Conservation (phyloP, 2,329 filamentous ascomycete species). For the Cadophora luteo-olivacea region DNA sequence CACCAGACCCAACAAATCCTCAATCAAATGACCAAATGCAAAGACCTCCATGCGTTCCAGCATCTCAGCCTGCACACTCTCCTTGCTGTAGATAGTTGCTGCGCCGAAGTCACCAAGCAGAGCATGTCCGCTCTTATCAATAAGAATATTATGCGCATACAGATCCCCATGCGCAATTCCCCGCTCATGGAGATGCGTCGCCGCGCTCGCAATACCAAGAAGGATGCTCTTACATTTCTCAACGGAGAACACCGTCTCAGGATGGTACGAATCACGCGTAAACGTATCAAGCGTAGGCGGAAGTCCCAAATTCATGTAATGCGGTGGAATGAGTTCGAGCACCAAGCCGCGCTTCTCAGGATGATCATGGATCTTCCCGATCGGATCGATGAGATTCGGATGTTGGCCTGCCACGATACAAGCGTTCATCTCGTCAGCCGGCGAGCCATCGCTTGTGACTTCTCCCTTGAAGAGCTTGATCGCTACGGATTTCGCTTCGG, state of each 20-base stretch:
- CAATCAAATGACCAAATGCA: constrained; percentile 55
- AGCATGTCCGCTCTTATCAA: constrained; percentile 49
- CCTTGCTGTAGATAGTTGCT: constrained; percentile 51
- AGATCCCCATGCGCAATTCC: constrained; percentile 55
- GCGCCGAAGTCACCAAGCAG: constrained; percentile 56
- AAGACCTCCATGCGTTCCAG: constrained; percentile 55
- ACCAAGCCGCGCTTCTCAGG: constrained; percentile 51
- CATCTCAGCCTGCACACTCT: constrained; percentile 32
- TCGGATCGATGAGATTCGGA: constrained; percentile 52
- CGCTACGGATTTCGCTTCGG: constrained; percentile 49
- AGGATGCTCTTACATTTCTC: constrained; percentile 48
- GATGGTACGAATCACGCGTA: constrained; percentile 52
- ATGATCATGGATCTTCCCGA: constrained; percentile 52
- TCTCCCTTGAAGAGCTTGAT: constrained; percentile 57
- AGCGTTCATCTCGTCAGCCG: constrained; percentile 56
- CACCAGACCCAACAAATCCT: constrained; percentile 51
- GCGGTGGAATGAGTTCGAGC: constrained; percentile 53
- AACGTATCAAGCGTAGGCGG: constrained; percentile 54
- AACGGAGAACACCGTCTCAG: constrained; percentile 42
- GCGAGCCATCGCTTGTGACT: constrained; percentile 54
- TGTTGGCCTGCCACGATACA: constrained; percentile 54
- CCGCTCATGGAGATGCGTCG: constrained; percentile 51
- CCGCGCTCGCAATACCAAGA: constrained; percentile 50
- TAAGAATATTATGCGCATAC: constrained; percentile 56
- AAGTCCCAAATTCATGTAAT: constrained; percentile 51